Evolutionary conservation across 2,329 filamentous ascomycete species (phyloP), one percentile per base, ranked within the genome.

Genomic region (Fusarium scirpi): DNA sequence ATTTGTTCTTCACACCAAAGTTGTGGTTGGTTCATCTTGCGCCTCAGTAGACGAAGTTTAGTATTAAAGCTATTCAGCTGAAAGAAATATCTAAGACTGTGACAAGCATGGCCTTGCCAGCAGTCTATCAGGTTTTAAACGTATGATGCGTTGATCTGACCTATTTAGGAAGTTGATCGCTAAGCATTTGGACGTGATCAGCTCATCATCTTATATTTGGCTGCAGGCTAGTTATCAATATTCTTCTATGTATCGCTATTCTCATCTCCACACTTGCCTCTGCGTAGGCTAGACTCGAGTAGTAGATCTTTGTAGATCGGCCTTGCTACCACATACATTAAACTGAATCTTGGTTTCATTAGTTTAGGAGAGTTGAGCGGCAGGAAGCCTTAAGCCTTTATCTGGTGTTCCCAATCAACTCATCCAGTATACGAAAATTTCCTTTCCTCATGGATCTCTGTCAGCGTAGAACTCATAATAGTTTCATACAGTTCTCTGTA

Each of bases 1-100:
- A 47, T 55, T 52, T 58, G 67, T 62, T 76, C 62, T 74, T 75
- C 71, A 70, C 73, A 75, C 71, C 70, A 59, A 62, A 45, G 4
- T 27, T 48, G 20, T 73, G 61, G 70, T 72, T 72, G 71, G 73
- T 38, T 53, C 52, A 56, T 51, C 59, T 60, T 53, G 58, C 58
- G 54, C 54, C 64, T 49, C 18, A 52, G 47, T 60, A 29, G 65
- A 66, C 46, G 13, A 49, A 30, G 44, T 25, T 38, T 18, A 44
- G 16, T 64, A n/a, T 22, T 41, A 24, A n/a, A 44, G 34, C 29
- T 63, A 45, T 27, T 20, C 32, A 41, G 24, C 49, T 52, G 49
- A 52, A 52, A 29, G 24, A 27, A 52, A 52, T 32, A 16, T 24
- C 32, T 20, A 12, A 27, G 16, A 46, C 15, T 32, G 12, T 46